Conservation (phyloP, 208 protist species). For the Leishmania tropica region DNA sequence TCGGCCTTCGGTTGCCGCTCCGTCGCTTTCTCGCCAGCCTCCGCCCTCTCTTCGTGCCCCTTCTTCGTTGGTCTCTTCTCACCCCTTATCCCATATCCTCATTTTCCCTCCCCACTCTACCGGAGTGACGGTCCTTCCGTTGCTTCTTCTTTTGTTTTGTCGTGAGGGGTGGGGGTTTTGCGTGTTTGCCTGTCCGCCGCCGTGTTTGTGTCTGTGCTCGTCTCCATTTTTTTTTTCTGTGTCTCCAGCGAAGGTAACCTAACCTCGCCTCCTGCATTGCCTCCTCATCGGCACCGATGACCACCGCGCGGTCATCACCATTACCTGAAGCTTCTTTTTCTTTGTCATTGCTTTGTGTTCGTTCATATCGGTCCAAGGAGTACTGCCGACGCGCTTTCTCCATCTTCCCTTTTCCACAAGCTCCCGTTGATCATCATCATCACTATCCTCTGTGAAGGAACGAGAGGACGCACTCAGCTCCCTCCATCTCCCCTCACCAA, state of each 20-base stretch:
- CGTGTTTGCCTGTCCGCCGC: background rate
- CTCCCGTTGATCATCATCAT: background rate
- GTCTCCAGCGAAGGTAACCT: background rate
- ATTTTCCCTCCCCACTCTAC: background rate
- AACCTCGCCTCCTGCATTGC: background rate
- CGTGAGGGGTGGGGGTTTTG: too few species aligned
- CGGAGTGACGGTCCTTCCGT: background rate
- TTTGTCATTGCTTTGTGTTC: background rate
- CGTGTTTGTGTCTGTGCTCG: background rate
- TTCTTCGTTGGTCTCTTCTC: too few species aligned
- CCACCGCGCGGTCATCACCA: background rate
- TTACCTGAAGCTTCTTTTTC: background rate
- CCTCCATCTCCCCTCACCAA: background rate
- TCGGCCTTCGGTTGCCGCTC: constrained; percentile 20
- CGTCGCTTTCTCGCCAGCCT: constrained; percentile 2
- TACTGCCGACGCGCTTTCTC: background rate
- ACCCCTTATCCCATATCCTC: background rate
- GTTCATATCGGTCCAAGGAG: background rate
- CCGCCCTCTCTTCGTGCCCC: background rate
- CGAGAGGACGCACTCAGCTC: background rate
- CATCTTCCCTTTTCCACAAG: background rate
- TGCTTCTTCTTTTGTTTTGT: background rate
- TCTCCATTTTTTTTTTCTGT: background rate
- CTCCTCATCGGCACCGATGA: background rate
- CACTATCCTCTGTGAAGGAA: background rate